A percentile compares a stretch with the other conserved stretches of the same genome.
phyloP scores from a whole-genome alignment of 805 yeast species.

The Candida cerambycidarum region DNA sequence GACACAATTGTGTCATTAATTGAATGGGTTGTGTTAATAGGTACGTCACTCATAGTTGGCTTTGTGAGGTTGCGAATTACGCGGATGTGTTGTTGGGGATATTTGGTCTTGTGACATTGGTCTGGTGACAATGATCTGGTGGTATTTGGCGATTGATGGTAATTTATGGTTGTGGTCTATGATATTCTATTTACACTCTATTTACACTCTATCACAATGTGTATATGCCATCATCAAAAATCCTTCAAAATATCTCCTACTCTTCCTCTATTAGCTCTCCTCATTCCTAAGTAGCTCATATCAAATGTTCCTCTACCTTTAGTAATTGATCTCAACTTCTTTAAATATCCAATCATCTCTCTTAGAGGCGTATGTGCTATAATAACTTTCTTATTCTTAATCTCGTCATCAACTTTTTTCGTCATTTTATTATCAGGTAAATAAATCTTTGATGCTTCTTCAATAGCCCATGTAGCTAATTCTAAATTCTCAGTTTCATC shows the following conservation, averaged over 20 bases:
- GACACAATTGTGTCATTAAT: too few relatives aligned
- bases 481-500: conserved; percentile 51
- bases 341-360: conserved; percentile 88
- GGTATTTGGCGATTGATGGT: too few relatives aligned
- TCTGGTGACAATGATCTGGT: too few relatives aligned
- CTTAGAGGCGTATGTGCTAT: conserved; percentile 82
- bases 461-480: conserved; percentile 46
- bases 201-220: too few relatives aligned
- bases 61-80: too few relatives aligned
- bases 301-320: conserved; percentile 86
- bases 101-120: too few relatives aligned
- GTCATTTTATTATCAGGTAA: conserved; percentile 44
- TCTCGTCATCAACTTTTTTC: conserved; percentile 11
- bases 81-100: too few relatives aligned
- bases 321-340: conserved; percentile 74
- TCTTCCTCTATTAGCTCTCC: conserved; percentile 46
- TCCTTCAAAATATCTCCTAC: conserved; percentile 8
- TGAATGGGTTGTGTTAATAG: too few relatives aligned
- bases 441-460: conserved; percentile 61
- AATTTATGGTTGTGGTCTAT: too few relatives aligned
- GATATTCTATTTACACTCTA: conserved; percentile 1
- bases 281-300: conserved; percentile 77
- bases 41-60: too few relatives aligned
- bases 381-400: conserved; percentile 52
- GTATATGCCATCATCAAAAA: too few relatives aligned